Evolutionary conservation across 169 alveolate species (phyloP), one percentile per base, ranked within the genome.

Genomic region (Cryptosporidium baileyi): DNA sequence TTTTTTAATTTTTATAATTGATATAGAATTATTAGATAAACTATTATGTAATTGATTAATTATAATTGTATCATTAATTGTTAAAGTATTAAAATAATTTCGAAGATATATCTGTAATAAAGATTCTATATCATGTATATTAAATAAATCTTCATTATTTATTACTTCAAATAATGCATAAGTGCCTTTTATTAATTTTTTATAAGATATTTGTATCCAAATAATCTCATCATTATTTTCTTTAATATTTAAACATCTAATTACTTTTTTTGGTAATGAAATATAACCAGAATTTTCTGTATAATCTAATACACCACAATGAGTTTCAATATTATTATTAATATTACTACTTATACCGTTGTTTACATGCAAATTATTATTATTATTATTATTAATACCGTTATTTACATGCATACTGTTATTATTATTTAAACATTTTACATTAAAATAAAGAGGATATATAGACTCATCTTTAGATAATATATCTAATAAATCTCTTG

Each of bases 231-330:
- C 57, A 6, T 17, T 51, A 52, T 67, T 47, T 15, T 15, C 44
- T 22, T 26, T 47, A 13, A 74, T 74, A 0, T 52, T 30, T 19
- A 74, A 57, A 22, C 85, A 74, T 57, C 85, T 74, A 22, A 74
- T 17, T 19, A 74, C 57, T 43, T 74, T 74, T 4, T 74, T 59
- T 5, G 85, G 85, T 22, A 74, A 41, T 19, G 74, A 51, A 26
- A 74, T 74, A 8, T 28, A 54, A 24, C 85, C 85, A 7, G 85
- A 34, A 15, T 34, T 19, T 57, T 51, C 65, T 0, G 85, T 36
- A 19, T 54, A 74, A 40, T 74, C 67, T 13, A 74, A 24, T 22
- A 74, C 85, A 11, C 85, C 67, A 57, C 85, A 74, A 36, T 74
- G 85, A 3, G 85, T 74, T 28, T 45, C 61, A 5, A 24, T 13